Evolutionary conservation across 768 basidiomycete species (phyloP).

Genomic region (Antrodiella citrinella): DNA sequence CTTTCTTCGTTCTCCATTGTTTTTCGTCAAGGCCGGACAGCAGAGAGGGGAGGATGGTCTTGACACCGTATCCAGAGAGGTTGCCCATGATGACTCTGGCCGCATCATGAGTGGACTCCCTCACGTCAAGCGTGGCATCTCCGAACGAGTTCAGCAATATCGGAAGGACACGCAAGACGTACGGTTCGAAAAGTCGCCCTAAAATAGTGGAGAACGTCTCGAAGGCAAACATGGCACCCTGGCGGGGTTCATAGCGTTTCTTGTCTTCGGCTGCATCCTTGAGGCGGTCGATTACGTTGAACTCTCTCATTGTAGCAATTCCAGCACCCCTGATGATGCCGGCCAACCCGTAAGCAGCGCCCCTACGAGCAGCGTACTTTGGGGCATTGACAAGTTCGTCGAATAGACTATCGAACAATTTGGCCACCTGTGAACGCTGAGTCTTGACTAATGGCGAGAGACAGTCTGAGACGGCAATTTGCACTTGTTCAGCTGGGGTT

Average conservation of each 20-base stretch:
- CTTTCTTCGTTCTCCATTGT: slow-evolving; percentile 97
- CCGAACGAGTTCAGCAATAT: slow-evolving; percentile 81
- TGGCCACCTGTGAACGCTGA: slow-evolving; percentile 50
- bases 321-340: slow-evolving; percentile 91
- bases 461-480: slow-evolving; percentile 94
- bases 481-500: slow-evolving; percentile 94
- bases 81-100: slow-evolving; percentile 92
- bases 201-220: slow-evolving; percentile 85
- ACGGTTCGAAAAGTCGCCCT: slow-evolving; percentile 90
- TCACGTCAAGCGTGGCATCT: slow-evolving; percentile 77
- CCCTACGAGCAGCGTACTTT: slow-evolving; percentile 93
- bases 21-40: slow-evolving; percentile 92
- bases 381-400: slow-evolving; percentile 66
- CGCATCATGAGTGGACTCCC: slow-evolving; percentile 90
- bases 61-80: slow-evolving; percentile 91
- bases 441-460: slow-evolving; percentile 76
- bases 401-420: slow-evolving; percentile 70
- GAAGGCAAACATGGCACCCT: slow-evolving; percentile 92
- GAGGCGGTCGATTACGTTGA: slow-evolving; percentile 66
- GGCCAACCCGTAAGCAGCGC: slow-evolving; percentile 93
- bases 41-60: slow-evolving; percentile 85
- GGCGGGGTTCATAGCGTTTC: slow-evolving; percentile 76
- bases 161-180: slow-evolving; percentile 78
- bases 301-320: slow-evolving; percentile 77
- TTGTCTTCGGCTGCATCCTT: slow-evolving; percentile 80